Conservation (phyloP, 345 rosid species). For the Angophora floribunda region DNA sequence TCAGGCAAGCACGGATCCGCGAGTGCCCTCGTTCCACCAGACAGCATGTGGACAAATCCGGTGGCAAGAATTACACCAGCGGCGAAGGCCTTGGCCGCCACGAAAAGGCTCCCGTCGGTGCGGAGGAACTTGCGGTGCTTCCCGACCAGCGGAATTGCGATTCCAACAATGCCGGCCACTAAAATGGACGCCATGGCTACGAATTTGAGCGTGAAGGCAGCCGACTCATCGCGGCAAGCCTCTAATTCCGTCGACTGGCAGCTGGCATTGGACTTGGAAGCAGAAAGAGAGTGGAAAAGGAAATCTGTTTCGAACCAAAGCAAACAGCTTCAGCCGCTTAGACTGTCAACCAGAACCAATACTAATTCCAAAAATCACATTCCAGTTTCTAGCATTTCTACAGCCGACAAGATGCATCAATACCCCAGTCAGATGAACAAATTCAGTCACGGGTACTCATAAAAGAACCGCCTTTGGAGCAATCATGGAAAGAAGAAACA, state of each 20-base stretch:
- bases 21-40: constrained; percentile 50
- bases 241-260: constrained; percentile 39
- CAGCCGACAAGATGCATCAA: neutral
- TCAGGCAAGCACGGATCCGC: constrained; percentile 61
- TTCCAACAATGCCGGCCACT: constrained; percentile 48
- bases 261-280: constrained; percentile 16
- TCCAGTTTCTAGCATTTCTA: neutral
- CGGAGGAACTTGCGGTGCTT: constrained; percentile 49
- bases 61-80: constrained; percentile 96
- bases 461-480: neutral
- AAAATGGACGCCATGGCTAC: constrained; percentile 72
- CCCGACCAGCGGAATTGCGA: constrained; percentile 73
- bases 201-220: constrained; percentile 50
- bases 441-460: neutral
- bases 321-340: neutral
- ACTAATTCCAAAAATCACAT: neutral
- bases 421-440: neutral
- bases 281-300: constrained; percentile 9
- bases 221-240: constrained; percentile 49
- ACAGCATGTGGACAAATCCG: constrained; percentile 91
- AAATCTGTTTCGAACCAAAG: constrained; percentile 17
- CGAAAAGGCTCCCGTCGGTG: constrained; percentile 52
- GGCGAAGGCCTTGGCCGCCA: constrained; percentile 81
- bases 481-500: neutral
- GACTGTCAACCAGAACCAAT: neutral